Base-by-base conservation (phyloP, 2,329 filamentous ascomycete species). In the Periconia digitata region DNA sequence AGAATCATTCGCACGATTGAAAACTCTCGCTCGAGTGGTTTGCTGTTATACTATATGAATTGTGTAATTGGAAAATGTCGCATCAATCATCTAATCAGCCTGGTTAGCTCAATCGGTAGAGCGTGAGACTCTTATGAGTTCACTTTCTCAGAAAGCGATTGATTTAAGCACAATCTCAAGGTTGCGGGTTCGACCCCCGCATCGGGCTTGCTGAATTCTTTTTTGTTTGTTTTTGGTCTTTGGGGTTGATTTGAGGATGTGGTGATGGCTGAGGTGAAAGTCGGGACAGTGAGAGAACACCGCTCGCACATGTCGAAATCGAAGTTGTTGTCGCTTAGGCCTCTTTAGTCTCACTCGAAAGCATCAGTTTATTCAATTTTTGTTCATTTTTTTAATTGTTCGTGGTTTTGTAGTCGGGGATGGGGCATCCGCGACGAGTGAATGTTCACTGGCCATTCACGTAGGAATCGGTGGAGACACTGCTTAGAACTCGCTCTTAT, bases 31-130 rank as follows among this genome's bases (percentile, higher is more conserved):
- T n/a, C n/a, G n/a, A n/a, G n/a, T n/a, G n/a, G n/a, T n/a, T n/a
- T n/a, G n/a, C n/a, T n/a, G n/a, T n/a, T n/a, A n/a, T n/a, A n/a
- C n/a, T n/a, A n/a, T n/a, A n/a, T n/a, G n/a, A n/a, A n/a, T n/a
- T n/a, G n/a, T n/a, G n/a, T n/a, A n/a, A 3, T 34, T 18, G 27
- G n/a, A 42, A 12, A 34, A 34, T 41, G 27, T n/a, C 40, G 32
- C 27, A 42, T 18, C 27, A 43, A 12, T 18, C 8, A 8, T 18
- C 20, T 20, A 43, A 34, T 16, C 36, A 55, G 61, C 58, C 51
- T 51, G 58, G 59, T 56, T 60, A 58, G 58, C 58, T 59, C 58
- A 63, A 63, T 63, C 60, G 60, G 56, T 59, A 59, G 56, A 59
- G 56, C 56, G 56, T 59, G 56, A 59, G 56, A 59, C 56, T 59